A percentile compares a stretch with the other conserved stretches of the same genome.
Conservation (phyloP, 2,329 filamentous ascomycete genomes). For the Ciborinia camelliae region DNA sequence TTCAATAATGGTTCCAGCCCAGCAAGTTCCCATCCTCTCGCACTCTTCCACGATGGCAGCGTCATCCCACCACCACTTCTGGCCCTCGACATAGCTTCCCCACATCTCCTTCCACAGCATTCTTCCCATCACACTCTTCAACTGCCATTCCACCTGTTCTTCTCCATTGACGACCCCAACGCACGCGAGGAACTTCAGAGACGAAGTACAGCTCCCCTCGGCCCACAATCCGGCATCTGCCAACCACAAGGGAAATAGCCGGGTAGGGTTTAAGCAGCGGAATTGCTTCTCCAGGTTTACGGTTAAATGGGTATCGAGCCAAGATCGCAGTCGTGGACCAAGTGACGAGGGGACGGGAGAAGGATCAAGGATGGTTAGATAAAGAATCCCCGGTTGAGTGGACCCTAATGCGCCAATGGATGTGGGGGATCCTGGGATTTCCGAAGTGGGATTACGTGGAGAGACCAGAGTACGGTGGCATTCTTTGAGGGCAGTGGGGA, state of each 20-base stretch:
- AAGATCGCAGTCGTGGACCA: slow-evolving; percentile 55
- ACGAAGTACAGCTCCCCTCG: slow-evolving; percentile 29
- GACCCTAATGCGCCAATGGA: not conserved
- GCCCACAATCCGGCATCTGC: slow-evolving; percentile 51
- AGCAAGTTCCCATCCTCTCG: slow-evolving; percentile 50
- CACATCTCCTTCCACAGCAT: slow-evolving; percentile 61
- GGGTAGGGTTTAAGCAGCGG: slow-evolving; percentile 57
- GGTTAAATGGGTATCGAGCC: slow-evolving; percentile 60
- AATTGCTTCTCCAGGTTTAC: slow-evolving; percentile 57
- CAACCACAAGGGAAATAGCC: slow-evolving; percentile 58
- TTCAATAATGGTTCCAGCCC: slow-evolving; percentile 57
- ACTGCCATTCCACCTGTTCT: slow-evolving; percentile 40
- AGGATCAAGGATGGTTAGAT: slow-evolving; percentile 61
- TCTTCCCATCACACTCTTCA: slow-evolving; percentile 52
- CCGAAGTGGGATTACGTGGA: slow-evolving; percentile 1
- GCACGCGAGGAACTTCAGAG: slow-evolving; percentile 30
- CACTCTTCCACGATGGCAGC: slow-evolving; percentile 54
- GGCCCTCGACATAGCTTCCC: slow-evolving; percentile 42
- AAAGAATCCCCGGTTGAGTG: slow-evolving; percentile 46
- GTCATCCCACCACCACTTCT: slow-evolving; percentile 62
- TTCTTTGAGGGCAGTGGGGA: slow-evolving; percentile 54
- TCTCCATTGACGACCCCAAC: slow-evolving; percentile 21
- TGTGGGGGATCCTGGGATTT: not conserved
- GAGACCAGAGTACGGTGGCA: slow-evolving; percentile 54
- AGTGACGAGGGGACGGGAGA: slow-evolving; percentile 53